Evolutionary conservation across 768 basidiomycete genomes (phyloP), one percentile per base, ranked within the genome.

Genomic region (Crepidotus variabilis): DNA sequence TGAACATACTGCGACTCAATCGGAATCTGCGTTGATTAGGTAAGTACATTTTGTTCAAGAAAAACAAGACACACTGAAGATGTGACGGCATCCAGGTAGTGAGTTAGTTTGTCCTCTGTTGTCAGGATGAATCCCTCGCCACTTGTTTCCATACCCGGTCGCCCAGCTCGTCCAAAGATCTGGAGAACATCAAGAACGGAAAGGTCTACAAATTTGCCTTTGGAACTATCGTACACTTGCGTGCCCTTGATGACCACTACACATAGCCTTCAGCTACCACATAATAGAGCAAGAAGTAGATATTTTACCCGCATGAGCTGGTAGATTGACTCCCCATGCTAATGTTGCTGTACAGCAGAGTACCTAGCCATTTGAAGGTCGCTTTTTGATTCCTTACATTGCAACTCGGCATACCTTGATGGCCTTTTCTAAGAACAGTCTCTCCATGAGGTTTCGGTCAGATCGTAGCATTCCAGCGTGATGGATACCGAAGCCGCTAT

Each of bases 321-420:
- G 97, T 60, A 99, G 75, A 71, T 99, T 99, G 62, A 99, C 97
- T 72, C 97, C 97, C 97, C 97, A 99, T 4, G 97, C 97, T 45
- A 99, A 79, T 2, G 97, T 99, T 5, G 97, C 93, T 1, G 97
- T 99, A 75, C 97, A 99, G 71, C 93, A 97, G 16, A 99, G 77
- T 51, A 99, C 95, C 95, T 97, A 21, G 45, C 34, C 23, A 32
- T 6, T 22, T n/a, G 53, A 47, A 39, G 50, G 34, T 24, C 18
- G 16, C 11, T 6, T 35, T 20, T n/a, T 34, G 52, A n/a, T 6
- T 7, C n/a, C n/a, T 32, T 28, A 39, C 21, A 14, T 50, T 18
- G 4, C 16, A n/a, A 47, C 48, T 32, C 53, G n/a, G 46, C 57
- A 54, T 24, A 94, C 96, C 80, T 98, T 99, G 71, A 98, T 94